A percentile compares a stretch with the other conserved stretches of the same genome.
Evolutionary conservation across 192 early-diverging fungal species (phyloP).

Genomic region (Phycomyces blakesleeanus): DNA sequence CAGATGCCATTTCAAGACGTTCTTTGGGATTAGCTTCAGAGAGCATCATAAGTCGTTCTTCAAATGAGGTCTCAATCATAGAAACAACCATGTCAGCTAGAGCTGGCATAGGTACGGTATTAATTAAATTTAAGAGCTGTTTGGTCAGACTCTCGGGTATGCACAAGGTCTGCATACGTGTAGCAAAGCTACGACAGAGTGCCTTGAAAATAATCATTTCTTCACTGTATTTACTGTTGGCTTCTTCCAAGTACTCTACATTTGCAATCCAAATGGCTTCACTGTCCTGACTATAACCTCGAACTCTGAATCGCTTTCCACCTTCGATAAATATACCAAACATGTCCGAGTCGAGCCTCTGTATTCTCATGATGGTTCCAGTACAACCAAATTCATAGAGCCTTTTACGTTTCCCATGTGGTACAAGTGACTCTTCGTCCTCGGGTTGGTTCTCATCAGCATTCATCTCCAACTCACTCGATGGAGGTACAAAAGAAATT

Average conservation of each 20-base stretch:
- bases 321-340: conserved; percentile 67
- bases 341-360: conserved; percentile 52
- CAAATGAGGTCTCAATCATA: conserved; percentile 67
- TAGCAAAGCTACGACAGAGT: conserved; percentile 50
- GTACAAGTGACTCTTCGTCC: background rate
- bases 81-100: conserved; percentile 69
- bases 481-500: no score
- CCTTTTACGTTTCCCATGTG: conserved; percentile 11
- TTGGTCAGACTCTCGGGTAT: conserved; percentile 59
- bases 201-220: conserved; percentile 54
- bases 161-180: conserved; percentile 60
- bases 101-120: conserved; percentile 51
- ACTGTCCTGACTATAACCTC: conserved; percentile 5
- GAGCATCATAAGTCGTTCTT: conserved; percentile 70
- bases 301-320: conserved; percentile 20
- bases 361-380: conserved; percentile 44
- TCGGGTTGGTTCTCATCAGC: background rate
- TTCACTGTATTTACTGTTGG: conserved; percentile 47
- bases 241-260: conserved; percentile 45
- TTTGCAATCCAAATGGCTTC: conserved; percentile 50
- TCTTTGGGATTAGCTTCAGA: conserved; percentile 54
- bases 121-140: conserved; percentile 65
- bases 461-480: background rate
- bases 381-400: conserved; percentile 44
- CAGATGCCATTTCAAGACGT: conserved; percentile 55